phyloP scores from a whole-genome alignment of 768 basidiomycete species.

The Termitomyces sp. region DNA sequence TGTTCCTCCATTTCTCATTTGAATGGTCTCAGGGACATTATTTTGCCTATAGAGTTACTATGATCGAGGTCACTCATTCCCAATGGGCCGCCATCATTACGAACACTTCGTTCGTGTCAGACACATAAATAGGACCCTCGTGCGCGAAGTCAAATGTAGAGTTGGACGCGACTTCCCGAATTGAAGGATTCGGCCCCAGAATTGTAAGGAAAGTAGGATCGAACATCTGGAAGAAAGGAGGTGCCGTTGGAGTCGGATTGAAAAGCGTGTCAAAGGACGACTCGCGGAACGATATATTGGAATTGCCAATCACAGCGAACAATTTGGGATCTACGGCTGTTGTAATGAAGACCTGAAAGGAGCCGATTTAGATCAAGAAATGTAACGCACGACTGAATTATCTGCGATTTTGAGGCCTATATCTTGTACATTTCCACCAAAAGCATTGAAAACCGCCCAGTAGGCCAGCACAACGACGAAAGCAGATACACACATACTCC shows the following conservation, averaged over 20 bases:
- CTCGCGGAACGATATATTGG: slow-evolving; percentile 33
- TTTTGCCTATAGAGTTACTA: slow-evolving; percentile 58
- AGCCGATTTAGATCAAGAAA: not conserved
- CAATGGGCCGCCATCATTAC: slow-evolving; percentile 60
- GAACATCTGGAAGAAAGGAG: slow-evolving; percentile 55
- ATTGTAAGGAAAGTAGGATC: slow-evolving; percentile 48
- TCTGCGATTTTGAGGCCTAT: slow-evolving; percentile 15
- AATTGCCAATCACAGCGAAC: slow-evolving; percentile 43
- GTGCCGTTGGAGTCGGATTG: slow-evolving; percentile 53
- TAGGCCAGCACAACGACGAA: not conserved
- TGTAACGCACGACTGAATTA: slow-evolving; percentile 25
- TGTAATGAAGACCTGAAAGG: not conserved
- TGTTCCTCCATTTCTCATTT: slow-evolving; percentile 70
- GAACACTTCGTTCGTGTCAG: slow-evolving; percentile 66
- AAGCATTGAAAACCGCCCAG: not conserved
- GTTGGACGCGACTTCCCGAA: slow-evolving; percentile 55
- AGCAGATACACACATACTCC: not conserved
- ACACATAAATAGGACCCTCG: slow-evolving; percentile 67
- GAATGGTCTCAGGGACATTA: slow-evolving; percentile 55
- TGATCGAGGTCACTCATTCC: slow-evolving; percentile 59
- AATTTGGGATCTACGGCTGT: slow-evolving; percentile 44
- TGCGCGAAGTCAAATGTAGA: slow-evolving; percentile 68
- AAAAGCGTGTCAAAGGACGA: slow-evolving; percentile 36
- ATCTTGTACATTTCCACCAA: not conserved
- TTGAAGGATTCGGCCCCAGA: slow-evolving; percentile 50